Percentiles rank a stretch among this genome's conserved stretches.
Conservation (phyloP, 2,329 filamentous ascomycete genomes). For the Beauveria sp. region DNA sequence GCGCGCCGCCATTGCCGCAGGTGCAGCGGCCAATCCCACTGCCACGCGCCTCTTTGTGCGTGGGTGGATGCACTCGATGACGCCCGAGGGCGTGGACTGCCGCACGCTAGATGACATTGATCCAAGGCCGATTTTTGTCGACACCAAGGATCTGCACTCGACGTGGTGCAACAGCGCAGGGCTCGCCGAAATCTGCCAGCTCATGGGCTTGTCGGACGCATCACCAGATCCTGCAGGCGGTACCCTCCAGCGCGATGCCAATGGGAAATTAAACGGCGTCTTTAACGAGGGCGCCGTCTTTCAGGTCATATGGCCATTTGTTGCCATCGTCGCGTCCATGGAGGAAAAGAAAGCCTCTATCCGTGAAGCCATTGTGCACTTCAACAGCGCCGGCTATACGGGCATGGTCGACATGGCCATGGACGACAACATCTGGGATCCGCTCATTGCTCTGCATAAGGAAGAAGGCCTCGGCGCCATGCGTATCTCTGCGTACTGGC, state of each 20-base stretch:
- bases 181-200: conserved; percentile 32
- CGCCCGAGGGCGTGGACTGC: conserved; percentile 36
- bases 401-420: conserved; percentile 54
- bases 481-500: conserved; percentile 49
- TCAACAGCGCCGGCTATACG: conserved; percentile 45
- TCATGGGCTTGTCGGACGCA: conserved; percentile 33
- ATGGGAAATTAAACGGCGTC: conserved; percentile 42
- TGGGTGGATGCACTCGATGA: conserved; percentile 49
- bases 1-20: conserved; percentile 34
- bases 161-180: conserved; percentile 49
- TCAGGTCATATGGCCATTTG: conserved; percentile 47
- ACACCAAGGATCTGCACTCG: conserved; percentile 49
- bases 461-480: conserved; percentile 28
- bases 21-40: conserved; percentile 38
- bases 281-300: conserved; percentile 46
- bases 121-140: conserved; percentile 46
- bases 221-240: conserved; percentile 43
- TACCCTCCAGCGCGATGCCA: conserved; percentile 40
- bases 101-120: conserved; percentile 43
- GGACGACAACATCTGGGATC: conserved; percentile 50
- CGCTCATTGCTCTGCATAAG: conserved; percentile 36
- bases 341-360: conserved; percentile 42
- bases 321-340: conserved; percentile 38
- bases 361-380: conserved; percentile 39
- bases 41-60: conserved; percentile 43